Base-by-base conservation (phyloP, 441 rosid species). In the Raphanus hybrid region DNA sequence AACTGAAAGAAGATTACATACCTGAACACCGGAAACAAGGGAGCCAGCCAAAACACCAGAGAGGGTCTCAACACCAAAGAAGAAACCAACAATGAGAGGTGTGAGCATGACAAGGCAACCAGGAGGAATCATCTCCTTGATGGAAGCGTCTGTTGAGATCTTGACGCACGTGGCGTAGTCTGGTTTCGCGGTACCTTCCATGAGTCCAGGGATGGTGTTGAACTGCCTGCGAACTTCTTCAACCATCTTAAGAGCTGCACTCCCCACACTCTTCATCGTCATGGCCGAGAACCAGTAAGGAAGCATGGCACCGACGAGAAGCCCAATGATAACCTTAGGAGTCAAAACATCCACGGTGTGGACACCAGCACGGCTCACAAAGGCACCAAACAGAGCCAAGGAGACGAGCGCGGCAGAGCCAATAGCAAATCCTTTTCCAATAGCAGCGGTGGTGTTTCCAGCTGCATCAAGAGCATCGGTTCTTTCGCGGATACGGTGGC, bases 221-320 rank as follows among this genome's bases (percentile, higher is more conserved):
- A 90, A 90, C 68, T 90, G 94, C 50, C 92, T 84, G 67, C 94
- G 82, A 41, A 90, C 94, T 60, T 87, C 94, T 78, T 90, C 92
- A 35, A 90, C 94, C 94, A 90, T 90, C 79, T 90, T 87, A 55
- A 90, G 88, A 23, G 94, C 94, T 9, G 88, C 85, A 35, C 87
- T 90, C 66, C 94, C 94, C 6, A 90, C 92, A 70, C 94, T 88
- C 88, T 90, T 90, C 94, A 88, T 88, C 57, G 92, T 87, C 91
- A 84, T 85, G 75, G 94, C 86, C 1, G 94, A 90, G 82, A 90
- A 90, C 92, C 94, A 83, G 86, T 81, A 90, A 0, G 90, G 94
- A 15, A 90, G 92, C 92, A 88, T 90, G 75, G 94, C 92, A 50
- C 92, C 94, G 2, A 90, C 89, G 34, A 88, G 80, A 57, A 88